Base-by-base conservation (phyloP, 2,329 filamentous ascomycete genomes). In the Cylindrodendrum hubeiense region DNA sequence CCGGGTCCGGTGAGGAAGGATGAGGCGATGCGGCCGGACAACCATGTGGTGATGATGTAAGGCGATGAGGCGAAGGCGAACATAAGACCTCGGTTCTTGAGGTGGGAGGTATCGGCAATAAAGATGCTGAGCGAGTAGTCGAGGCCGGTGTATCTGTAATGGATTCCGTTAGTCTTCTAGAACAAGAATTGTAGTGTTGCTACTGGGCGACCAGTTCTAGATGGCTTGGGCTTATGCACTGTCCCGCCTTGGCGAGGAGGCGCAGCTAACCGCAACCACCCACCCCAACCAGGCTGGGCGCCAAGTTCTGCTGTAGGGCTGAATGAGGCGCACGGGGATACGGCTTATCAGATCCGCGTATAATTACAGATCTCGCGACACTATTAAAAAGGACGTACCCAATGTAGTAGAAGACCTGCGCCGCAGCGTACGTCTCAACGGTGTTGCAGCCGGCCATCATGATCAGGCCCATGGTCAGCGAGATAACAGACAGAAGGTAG, bases 21-120 rank as follows among this genome's bases (percentile, higher is more conserved):
- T 24, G 85, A 79, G 0, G 87, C 86, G 62, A 90, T 86, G 43
- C 83, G 85, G 1, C 88, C 85, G 2, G 89, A 86, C 52, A 89
- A 83, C 80, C 88, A 93, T 2, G 89, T 87, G 2, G 90, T 91
- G 69, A 87, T 84, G 50, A 93, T 86, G 74, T 90, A 91, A 1
- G 91, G 90, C 1, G 90, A 87, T 44, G 84, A 85, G 17, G 87
- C 85, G 66, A 90, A 85, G 8, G 89, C 88, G 43, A 89, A 52
- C 44, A 69, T 66, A 3, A 68, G 50, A 15, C 51, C 67, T 63
- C 90, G 84, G 74, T 92, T 91, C 69, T 86, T 84, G 47, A 93
- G 80, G 33, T 84, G 83, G 3, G 90, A 90, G 2, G 89, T 91
- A 71, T 93, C 90, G 34, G 90, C 88, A 65, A 91, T 87, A 74